Evolutionary conservation across 345 rosid species (phyloP).

Genomic region (Arabis hirsuta): DNA sequence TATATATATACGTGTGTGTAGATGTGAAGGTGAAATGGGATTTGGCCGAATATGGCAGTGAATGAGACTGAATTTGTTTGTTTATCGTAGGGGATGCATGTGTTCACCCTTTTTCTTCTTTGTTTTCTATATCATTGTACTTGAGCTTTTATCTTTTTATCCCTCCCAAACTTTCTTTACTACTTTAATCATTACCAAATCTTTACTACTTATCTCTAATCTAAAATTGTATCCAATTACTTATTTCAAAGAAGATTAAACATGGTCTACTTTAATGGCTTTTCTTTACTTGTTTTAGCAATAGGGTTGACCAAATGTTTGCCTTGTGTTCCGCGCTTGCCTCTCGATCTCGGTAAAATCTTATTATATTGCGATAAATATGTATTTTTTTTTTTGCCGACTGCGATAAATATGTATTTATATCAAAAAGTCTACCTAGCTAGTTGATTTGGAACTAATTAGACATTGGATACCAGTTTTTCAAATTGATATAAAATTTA

Average conservation of each 20-base stretch:
- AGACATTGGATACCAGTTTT: conserved; percentile 32
- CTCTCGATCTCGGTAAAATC: conserved; percentile 16
- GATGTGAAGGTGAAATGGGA: conserved; percentile 19
- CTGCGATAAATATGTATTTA: background rate
- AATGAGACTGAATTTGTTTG: conserved; percentile 31
- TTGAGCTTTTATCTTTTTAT: conserved; percentile 17
- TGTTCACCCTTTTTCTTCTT: conserved; percentile 33
- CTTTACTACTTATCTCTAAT: background rate
- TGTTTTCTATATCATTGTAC: conserved; percentile 43
- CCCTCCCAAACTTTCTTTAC: background rate
- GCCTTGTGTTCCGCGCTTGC: conserved; percentile 24
- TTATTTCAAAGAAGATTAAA: no score
- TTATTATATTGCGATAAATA: conserved; percentile 7
- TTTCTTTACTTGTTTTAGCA: conserved; percentile 17
- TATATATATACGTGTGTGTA: no score
- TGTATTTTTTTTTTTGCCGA: no score
- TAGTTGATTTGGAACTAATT: conserved; percentile 31
- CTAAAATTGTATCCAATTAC: conserved; percentile 9
- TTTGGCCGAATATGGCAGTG: conserved; percentile 33
- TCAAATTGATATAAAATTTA: no score
- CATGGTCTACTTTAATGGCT: no score
- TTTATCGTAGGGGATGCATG: conserved; percentile 31
- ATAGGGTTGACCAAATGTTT: conserved; percentile 33
- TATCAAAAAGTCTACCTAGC: conserved; percentile 14
- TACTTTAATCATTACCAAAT: conserved; percentile 40